A percentile compares a stretch with the other conserved stretches of the same genome.
Conservation (phyloP, 768 basidiomycete genomes). For the Flagelloscypha sp. region DNA sequence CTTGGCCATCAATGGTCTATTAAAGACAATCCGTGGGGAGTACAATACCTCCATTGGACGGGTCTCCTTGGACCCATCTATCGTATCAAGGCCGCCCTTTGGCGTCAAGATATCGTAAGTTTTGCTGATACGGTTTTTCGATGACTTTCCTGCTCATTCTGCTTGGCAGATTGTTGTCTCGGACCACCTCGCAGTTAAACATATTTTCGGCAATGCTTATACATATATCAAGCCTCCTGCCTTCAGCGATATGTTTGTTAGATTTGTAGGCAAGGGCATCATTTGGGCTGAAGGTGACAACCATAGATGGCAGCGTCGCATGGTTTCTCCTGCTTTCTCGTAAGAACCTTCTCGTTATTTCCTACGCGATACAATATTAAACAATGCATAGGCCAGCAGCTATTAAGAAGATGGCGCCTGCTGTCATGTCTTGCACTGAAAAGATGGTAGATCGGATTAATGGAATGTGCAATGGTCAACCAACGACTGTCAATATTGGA, state of each 20-base stretch:
- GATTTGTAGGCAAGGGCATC: conserved; percentile 25
- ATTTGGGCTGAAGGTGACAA: conserved; percentile 32
- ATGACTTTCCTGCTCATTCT: background rate
- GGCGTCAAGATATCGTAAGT: conserved; percentile 29
- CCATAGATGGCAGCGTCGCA: conserved; percentile 24
- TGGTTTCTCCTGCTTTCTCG: conserved; percentile 28
- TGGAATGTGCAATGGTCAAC: too few relatives aligned
- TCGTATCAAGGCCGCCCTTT: conserved; percentile 29
- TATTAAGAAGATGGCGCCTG: conserved; percentile 26
- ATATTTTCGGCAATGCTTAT: conserved; percentile 28
- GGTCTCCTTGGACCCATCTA: conserved; percentile 23
- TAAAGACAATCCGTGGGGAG: conserved; percentile 1
- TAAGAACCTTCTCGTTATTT: conserved; percentile 12
- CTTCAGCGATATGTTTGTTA: conserved; percentile 23
- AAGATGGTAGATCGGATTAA: too few relatives aligned
- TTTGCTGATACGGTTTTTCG: background rate
- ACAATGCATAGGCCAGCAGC: conserved; percentile 18
- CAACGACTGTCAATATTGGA: too few relatives aligned
- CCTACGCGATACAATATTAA: background rate
- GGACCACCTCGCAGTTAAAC: conserved; percentile 28
- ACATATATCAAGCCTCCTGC: conserved; percentile 25
- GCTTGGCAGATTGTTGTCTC: conserved; percentile 22
- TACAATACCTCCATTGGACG: conserved; percentile 24
- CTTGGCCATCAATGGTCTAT: conserved; percentile 2
- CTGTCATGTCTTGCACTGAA: conserved; percentile 24